These are phyloP conservation scores for Euptelea pleiosperma DNA, from an alignment of 164 flowering plant genomes.

Conservation along the genomic window DNA sequence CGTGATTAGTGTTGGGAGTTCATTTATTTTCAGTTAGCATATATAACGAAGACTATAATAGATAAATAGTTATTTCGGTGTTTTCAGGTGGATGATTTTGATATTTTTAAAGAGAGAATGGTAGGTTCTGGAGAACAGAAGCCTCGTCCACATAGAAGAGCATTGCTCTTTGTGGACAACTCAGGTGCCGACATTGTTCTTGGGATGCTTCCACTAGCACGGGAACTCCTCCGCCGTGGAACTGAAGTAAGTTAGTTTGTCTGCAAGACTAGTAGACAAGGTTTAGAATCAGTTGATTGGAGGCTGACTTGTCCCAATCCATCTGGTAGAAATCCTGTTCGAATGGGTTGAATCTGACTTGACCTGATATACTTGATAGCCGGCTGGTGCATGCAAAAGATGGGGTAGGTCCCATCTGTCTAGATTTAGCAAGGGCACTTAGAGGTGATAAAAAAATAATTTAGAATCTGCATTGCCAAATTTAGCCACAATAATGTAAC, in stretches of 20 bases:
- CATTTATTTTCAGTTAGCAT: not conserved
- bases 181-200: conserved; percentile 94
- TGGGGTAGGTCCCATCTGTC: too few species aligned
- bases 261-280: not conserved
- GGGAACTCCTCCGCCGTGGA: conserved; percentile 94
- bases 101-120: conserved; percentile 76
- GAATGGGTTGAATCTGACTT: too few species aligned
- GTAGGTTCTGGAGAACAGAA: conserved; percentile 66
- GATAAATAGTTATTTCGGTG: not conserved
- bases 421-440: too few species aligned
- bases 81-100: conserved; percentile 92
- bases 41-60: not conserved
- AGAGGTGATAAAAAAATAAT: too few species aligned
- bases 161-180: conserved; percentile 96
- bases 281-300: not conserved
- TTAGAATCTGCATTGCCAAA: too few species aligned
- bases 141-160: conserved; percentile 68
- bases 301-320: not conserved
- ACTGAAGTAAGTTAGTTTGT: conserved; percentile 66
- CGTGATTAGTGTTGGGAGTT: not conserved
- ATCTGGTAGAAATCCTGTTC: too few species aligned
- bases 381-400: too few species aligned
- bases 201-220: conserved; percentile 98
- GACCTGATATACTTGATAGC: too few species aligned
- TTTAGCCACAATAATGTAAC: too few species aligned